These are phyloP conservation scores for Ophiosphaerella korrae DNA, from an alignment of 2,329 filamentous ascomycete genomes.

Conservation along the genomic window DNA sequence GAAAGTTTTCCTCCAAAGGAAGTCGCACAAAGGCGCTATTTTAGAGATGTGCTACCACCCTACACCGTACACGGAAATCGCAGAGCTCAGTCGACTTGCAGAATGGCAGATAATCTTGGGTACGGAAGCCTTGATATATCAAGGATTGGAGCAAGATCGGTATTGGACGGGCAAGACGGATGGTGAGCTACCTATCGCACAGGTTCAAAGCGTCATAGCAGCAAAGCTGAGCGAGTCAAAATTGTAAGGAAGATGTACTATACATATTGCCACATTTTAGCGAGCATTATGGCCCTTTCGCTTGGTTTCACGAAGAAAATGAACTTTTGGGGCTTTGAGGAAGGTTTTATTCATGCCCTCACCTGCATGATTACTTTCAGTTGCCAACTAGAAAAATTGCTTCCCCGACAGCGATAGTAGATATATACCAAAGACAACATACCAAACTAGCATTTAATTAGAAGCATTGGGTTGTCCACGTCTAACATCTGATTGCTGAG, in stretches of 20 bases:
- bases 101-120: conserved; percentile 78
- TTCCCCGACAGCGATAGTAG: too few relatives aligned
- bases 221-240: conserved; percentile 34
- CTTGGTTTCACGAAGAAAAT: too few relatives aligned
- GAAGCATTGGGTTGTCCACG: too few relatives aligned
- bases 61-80: conserved; percentile 66
- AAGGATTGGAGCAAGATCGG: conserved; percentile 70
- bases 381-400: too few relatives aligned
- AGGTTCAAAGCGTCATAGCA: conserved; percentile 62
- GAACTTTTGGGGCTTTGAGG: too few relatives aligned
- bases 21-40: conserved; percentile 67
- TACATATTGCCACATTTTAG: background rate
- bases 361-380: too few relatives aligned
- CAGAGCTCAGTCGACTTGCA: conserved; percentile 61
- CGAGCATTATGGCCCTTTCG: too few relatives aligned
- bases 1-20: conserved; percentile 54
- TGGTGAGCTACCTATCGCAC: conserved; percentile 63
- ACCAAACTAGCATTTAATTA: too few relatives aligned
- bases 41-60: conserved; percentile 88
- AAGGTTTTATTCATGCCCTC: too few relatives aligned
- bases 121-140: conserved; percentile 77
- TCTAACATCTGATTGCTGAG: too few relatives aligned
- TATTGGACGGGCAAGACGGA: conserved; percentile 68
- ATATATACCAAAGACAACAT: too few relatives aligned
- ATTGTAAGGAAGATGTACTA: conserved; percentile 15